These are phyloP conservation scores for slime mould (Dictyostelium discoideum) DNA, from an alignment of 78 protist genomes.

Conservation along the genomic window DNA sequence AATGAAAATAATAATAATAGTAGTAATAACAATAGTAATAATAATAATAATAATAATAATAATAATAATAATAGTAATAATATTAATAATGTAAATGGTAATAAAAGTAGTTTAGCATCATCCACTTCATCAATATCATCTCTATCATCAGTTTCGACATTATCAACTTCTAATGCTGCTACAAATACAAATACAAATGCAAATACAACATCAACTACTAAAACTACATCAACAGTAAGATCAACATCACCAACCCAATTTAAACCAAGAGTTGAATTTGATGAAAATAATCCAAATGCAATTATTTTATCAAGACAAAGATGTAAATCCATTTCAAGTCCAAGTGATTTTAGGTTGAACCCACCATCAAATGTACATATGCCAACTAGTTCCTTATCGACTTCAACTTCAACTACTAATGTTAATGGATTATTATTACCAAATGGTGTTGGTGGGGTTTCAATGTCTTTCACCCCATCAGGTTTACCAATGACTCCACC, in stretches of 20 bases:
- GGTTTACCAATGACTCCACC: neutral
- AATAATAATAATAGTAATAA: neutral
- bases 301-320: constrained; percentile 4
- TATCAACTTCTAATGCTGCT: neutral
- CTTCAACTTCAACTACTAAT: neutral
- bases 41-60: neutral
- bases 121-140: neutral
- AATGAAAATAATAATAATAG: neutral
- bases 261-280: neutral
- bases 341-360: neutral
- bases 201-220: neutral
- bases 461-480: neutral
- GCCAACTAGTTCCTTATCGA: neutral
- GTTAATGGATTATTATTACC: neutral
- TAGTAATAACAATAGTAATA: too few species aligned
- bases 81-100: neutral
- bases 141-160: neutral
- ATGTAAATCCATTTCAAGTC: neutral
- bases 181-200: too few species aligned
- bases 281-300: neutral
- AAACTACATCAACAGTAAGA: neutral
- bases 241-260: neutral
- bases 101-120: neutral
- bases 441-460: neutral
- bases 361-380: neutral